These are phyloP conservation scores for Trichophyton equinum DNA, from an alignment of 2,329 filamentous ascomycete species.

Conservation along the genomic window DNA sequence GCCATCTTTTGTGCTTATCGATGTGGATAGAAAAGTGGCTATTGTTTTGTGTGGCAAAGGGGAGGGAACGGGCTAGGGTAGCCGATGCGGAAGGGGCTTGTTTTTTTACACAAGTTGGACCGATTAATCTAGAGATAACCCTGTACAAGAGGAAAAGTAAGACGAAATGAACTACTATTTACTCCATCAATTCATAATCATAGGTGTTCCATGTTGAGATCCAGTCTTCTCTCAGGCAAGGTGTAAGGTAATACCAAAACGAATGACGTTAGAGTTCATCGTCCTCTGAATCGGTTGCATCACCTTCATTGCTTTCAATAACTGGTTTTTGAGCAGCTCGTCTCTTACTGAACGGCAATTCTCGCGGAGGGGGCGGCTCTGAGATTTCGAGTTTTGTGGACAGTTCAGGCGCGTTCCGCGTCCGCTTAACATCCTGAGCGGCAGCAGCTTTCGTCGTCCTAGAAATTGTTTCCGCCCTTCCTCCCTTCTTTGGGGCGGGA, in stretches of 20 bases:
- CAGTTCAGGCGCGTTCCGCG: not conserved
- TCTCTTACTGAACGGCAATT: slow-evolving; percentile 29
- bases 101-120: not conserved
- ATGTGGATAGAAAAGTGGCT: not conserved
- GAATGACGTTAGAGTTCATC: slow-evolving; percentile 26
- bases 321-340: slow-evolving; percentile 6
- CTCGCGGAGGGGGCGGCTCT: slow-evolving; percentile 29
- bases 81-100: not conserved
- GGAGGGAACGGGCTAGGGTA: not conserved
- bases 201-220: not conserved
- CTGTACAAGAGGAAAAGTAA: slow-evolving; percentile 2
- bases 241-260: not conserved
- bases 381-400: slow-evolving; percentile 6
- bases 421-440: not conserved
- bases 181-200: not conserved
- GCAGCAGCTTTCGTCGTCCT: not conserved
- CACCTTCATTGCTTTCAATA: slow-evolving; percentile 7
- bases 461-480: not conserved
- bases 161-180: not conserved
- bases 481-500: not conserved
- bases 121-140: slow-evolving; percentile 1
- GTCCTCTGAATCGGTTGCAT: slow-evolving; percentile 28
- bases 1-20: not conserved
- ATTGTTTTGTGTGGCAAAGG: not conserved
- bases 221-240: not conserved